A percentile compares a stretch with the other conserved stretches of the same genome.
phyloP scores from a whole-genome alignment of 169 alveolate species.

The Cryptosporidium sp. region DNA sequence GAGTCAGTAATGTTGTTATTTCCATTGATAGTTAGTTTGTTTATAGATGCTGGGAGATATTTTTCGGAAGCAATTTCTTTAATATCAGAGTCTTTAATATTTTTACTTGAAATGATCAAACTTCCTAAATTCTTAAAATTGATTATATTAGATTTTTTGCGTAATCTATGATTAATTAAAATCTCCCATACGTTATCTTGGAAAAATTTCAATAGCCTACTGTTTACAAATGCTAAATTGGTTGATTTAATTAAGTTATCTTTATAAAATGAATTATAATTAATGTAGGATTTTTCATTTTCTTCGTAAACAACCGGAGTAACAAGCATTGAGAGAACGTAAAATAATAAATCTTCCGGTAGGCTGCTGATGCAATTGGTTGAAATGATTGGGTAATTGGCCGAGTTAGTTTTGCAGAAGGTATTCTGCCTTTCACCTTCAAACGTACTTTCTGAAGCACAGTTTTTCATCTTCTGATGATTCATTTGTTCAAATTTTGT shows the following conservation, averaged over 20 bases:
- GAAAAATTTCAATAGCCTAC: slow-evolving; percentile 2
- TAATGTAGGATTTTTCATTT: not conserved
- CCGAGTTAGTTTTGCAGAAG: not conserved
- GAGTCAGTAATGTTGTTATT: slow-evolving; percentile 13
- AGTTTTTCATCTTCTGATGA: not conserved
- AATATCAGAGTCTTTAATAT: slow-evolving; percentile 23
- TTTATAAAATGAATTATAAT: slow-evolving; percentile 12
- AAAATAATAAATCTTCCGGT: slow-evolving; percentile 56
- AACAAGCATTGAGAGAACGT: slow-evolving; percentile 47
- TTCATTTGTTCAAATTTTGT: not conserved
- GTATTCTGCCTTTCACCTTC: not conserved
- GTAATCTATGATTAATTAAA: not conserved
- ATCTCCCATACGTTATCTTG: slow-evolving; percentile 31
- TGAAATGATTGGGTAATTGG: not conserved
- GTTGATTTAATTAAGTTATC: slow-evolving; percentile 54
- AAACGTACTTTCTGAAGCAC: not conserved
- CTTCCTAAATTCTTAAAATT: slow-evolving; percentile 42
- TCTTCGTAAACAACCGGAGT: not conserved
- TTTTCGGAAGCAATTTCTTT: slow-evolving; percentile 3
- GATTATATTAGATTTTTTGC: not conserved
- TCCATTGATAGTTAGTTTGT: not conserved
- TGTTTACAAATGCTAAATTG: slow-evolving; percentile 3
- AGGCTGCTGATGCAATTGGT: not conserved
- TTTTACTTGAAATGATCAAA: not conserved
- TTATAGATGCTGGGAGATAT: not conserved